Evolutionary conservation across 805 yeast genomes (phyloP), one percentile per base, ranked within the genome.

Genomic region (Huiozyma naganishii): DNA sequence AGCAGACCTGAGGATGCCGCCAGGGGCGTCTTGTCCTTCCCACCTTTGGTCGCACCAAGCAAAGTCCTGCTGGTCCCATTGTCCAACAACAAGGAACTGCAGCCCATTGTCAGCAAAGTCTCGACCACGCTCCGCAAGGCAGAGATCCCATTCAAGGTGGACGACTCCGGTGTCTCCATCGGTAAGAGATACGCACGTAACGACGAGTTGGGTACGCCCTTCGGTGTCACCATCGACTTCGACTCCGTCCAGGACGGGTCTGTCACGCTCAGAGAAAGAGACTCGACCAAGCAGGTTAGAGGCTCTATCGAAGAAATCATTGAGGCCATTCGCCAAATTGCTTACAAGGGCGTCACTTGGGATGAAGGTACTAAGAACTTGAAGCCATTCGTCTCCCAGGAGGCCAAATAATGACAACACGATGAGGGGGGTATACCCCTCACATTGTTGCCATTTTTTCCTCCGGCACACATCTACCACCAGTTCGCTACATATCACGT

Each of bases 141-240:
- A 49, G 90, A 88, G 65, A 80, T 92, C 55, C 90, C 97, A 53
- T 86, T 89, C 75, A 90, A 89, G 75, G 81, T 90, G 47, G 98
- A 92, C 65, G 97, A 90, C 66, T 87, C 97, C 7, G 84, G 95
- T 53, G 97, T 95, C 17, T 85, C 97, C 30, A 92, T 90, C 58
- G 98, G 98, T 70, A 86, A 89, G 72, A 83, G 98, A 71, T 90
- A 90, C 60, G 88, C 98, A 51, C 85, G 98, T 72, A 90, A 90
- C 66, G 98, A 90, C 68, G 98, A 90, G 72, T 76, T 90, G 61
- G 98, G 98, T 67, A 92, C 97, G 43, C 98, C 98, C 55, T 92
- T 92, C 64, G 98, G 98, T 65, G 79, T 90, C 67, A 90, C 98
- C 51, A 83, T 90, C 56, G 98, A 90, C 67, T 90, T 92, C 66